Conservation (phyloP, 371 early-diverging fungal genomes). For the Umbelopsis sp. region DNA sequence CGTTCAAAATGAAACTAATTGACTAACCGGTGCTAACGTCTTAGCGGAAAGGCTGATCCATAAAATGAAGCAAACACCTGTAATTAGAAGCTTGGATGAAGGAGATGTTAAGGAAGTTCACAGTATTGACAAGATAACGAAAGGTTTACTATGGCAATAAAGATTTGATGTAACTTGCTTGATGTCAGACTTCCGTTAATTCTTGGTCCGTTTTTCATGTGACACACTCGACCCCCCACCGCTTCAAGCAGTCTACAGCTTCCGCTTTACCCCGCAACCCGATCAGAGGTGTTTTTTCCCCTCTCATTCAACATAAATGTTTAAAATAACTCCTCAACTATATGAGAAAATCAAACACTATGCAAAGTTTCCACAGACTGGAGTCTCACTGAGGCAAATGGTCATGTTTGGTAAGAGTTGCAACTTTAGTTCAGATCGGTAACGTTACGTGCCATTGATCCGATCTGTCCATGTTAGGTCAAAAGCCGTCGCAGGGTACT, state of each 20-base stretch:
- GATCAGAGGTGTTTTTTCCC: conserved; percentile 5
- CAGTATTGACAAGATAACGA: background rate
- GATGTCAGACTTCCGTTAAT: background rate
- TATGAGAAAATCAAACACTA: conserved; percentile 75
- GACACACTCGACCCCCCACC: conserved; percentile 6
- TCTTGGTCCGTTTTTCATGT: background rate
- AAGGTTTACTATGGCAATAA: conserved; percentile 14
- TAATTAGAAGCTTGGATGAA: background rate
- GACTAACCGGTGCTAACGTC: background rate
- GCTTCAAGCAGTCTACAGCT: background rate
- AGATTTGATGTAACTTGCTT: background rate
- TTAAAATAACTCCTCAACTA: conserved; percentile 64
- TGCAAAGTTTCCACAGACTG: conserved; percentile 86
- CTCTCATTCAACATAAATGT: conserved; percentile 35
- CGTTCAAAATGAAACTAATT: background rate
- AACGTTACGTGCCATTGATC: conserved; percentile 2
- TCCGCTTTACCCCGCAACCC: conserved; percentile 15
- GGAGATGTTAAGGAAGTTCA: background rate
- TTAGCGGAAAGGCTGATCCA: background rate
- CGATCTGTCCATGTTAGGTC: conserved; percentile 56
- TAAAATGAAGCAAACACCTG: background rate
- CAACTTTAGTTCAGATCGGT: background rate
- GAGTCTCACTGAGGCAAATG: conserved; percentile 87
- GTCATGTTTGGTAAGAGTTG: conserved; percentile 35
- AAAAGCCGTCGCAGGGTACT: conserved; percentile 80